Conservation (phyloP, 495 filamentous ascomycete genomes). For the Aspergillus nanangensis region DNA sequence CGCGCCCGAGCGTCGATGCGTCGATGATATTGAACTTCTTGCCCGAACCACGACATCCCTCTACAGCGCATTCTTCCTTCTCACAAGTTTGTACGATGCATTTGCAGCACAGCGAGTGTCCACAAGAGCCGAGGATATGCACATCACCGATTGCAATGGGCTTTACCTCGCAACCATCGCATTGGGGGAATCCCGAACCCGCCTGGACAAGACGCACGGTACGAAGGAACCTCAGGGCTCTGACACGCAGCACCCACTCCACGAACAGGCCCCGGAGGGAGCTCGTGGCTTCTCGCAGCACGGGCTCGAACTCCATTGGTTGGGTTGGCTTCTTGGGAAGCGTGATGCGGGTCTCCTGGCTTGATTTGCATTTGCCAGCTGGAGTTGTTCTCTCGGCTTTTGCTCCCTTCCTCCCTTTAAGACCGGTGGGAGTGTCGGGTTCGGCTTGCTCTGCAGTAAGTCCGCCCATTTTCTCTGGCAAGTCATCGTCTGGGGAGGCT, state of each 20-base stretch:
- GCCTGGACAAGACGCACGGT: constrained; percentile 21
- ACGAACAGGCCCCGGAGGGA: constrained; percentile 20
- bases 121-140: constrained; percentile 43
- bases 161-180: constrained; percentile 23
- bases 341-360: neutral
- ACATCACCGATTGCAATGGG: constrained; percentile 11
- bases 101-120: constrained; percentile 42
- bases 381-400: neutral
- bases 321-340: constrained; percentile 10
- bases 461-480: neutral
- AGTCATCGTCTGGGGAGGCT: neutral
- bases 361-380: neutral
- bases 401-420: neutral
- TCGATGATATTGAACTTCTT: constrained; percentile 29
- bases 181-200: constrained; percentile 10
- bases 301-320: constrained; percentile 10
- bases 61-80: constrained; percentile 22
- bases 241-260: constrained; percentile 24
- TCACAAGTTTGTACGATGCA: constrained; percentile 22
- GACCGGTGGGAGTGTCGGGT: too few relatives aligned
- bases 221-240: constrained; percentile 29
- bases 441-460: neutral
- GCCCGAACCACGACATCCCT: constrained; percentile 26
- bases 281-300: constrained; percentile 19
- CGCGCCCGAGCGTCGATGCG: constrained; percentile 25